Evolutionary conservation across 1,284 basidiomycete genomes (phyloP).

Genomic region (Psilocybe mexicana): DNA sequence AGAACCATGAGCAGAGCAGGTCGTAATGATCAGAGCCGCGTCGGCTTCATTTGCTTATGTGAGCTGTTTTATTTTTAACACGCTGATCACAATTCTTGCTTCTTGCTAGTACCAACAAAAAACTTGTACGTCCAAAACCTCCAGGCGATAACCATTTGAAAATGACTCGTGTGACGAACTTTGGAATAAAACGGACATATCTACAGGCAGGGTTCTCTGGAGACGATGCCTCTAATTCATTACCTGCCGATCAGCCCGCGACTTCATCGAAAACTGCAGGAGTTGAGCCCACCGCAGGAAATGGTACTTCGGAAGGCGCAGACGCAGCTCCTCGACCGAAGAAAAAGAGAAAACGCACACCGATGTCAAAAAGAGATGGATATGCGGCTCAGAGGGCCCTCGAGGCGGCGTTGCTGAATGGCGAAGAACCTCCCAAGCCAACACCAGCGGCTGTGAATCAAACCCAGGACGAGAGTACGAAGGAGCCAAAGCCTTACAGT

Average conservation of each 20-base stretch:
- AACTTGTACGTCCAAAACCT: too few species aligned
- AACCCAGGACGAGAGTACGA: not conserved
- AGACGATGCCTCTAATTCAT: constrained; percentile 13
- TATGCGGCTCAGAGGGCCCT: constrained; percentile 29
- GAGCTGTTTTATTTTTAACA: too few species aligned
- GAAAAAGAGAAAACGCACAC: constrained; percentile 29
- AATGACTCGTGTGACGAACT: constrained; percentile 75
- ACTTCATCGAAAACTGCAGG: not conserved
- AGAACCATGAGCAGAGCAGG: not conserved
- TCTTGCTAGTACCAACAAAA: too few species aligned
- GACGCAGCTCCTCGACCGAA: constrained; percentile 20
- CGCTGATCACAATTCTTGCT: too few species aligned
- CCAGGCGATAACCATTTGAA: too few species aligned
- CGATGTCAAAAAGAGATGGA: constrained; percentile 36
- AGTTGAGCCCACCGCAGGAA: not conserved
- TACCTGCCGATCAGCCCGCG: not conserved
- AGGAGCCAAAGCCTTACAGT: constrained; percentile 5
- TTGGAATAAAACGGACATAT: constrained; percentile 71
- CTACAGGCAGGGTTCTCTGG: constrained; percentile 58
- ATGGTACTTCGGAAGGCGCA: constrained; percentile 5
- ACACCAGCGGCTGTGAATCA: constrained; percentile 7
- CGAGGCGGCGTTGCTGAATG: constrained; percentile 24
- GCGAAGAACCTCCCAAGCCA: constrained; percentile 14
- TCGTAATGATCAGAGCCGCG: too few species aligned
- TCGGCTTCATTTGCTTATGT: too few species aligned